These are phyloP conservation scores for Mycena albidolilacea DNA, from an alignment of 768 basidiomycete species.

Conservation along the genomic window DNA sequence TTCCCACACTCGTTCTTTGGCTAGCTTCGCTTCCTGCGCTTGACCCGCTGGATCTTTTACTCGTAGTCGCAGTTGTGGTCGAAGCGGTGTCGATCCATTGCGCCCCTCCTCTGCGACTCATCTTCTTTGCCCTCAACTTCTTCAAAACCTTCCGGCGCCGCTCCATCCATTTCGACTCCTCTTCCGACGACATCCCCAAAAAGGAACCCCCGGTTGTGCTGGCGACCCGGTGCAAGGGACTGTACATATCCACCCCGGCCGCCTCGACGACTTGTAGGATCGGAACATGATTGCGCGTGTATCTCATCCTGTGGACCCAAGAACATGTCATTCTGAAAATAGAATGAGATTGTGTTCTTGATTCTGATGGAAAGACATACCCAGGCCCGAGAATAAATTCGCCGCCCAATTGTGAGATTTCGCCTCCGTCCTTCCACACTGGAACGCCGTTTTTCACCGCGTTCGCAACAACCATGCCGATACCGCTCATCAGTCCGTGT, in stretches of 20 bases:
- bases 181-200: slow-evolving; percentile 31
- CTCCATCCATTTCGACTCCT: slow-evolving; percentile 39
- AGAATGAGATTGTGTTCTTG: slow-evolving; percentile 13
- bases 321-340: slow-evolving; percentile 60
- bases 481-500: slow-evolving; percentile 66
- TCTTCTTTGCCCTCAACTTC: slow-evolving; percentile 35
- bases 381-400: slow-evolving; percentile 81
- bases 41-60: slow-evolving; percentile 7
- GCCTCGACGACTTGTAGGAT: slow-evolving; percentile 67
- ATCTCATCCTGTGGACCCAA: slow-evolving; percentile 78
- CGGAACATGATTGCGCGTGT: slow-evolving; percentile 69
- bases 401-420: slow-evolving; percentile 76
- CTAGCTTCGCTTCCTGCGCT: slow-evolving; percentile 1
- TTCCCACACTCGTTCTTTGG: slow-evolving; percentile 8
- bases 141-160: slow-evolving; percentile 30
- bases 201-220: slow-evolving; percentile 34
- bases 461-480: slow-evolving; percentile 69
- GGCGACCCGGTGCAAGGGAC: slow-evolving; percentile 19
- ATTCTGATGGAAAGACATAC: slow-evolving; percentile 49
- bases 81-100: slow-evolving; percentile 32
- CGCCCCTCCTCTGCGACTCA: slow-evolving; percentile 30
- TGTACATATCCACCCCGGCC: slow-evolving; percentile 58
- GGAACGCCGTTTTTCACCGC: slow-evolving; percentile 74
- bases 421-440: slow-evolving; percentile 70
- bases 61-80: slow-evolving; percentile 3